Evolutionary conservation across 2,329 filamentous ascomycete species (phyloP), one percentile per base, ranked within the genome.

Genomic region (Hymenoscyphus linearis): DNA sequence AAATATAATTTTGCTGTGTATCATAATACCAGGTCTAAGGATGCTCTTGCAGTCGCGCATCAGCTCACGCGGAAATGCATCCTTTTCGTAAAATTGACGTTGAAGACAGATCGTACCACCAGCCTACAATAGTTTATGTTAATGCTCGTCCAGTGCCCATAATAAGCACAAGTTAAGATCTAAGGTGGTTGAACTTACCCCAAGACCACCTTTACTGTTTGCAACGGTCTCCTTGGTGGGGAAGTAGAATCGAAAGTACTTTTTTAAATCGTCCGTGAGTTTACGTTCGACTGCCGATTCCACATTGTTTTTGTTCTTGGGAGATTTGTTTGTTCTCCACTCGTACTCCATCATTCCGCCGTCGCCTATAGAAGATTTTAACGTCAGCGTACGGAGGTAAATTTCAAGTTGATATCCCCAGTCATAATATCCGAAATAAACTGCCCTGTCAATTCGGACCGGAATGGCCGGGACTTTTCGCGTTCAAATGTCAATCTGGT

Each of bases 91-190:
- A 85, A 40, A 92, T 64, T 84, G 86, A 9, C 81, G 76, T 63
- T 88, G 83, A 62, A 95, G 82, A 70, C 89, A 96, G 62, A 98
- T 92, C 0, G 93, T 96, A 9, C 93, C 93, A 25, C 85, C 95
- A 47, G 78, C 77, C 85, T 88, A 63, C 5, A 36, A 50, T 47
- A 52, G n/a, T n/a, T n/a, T 54, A 36, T 4, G 18, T 50, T 22
- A 50, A 50, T 50, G 44, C 44, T 50, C 18, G 44, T 18, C 13
- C 44, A 50, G 40, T 47, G 40, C 40, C 12, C 40, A 25, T 22
- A 22, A n/a, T 44, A 18, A 44, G 40, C n/a, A 44, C 18, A 18
- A 25, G 40, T 25, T 47, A 25, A 47, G 37, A 47, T 47, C 22
- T n/a, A 47, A 12, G 37, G 52, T 25, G 18, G 44, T 50, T 18